Evolutionary conservation across 1,139 yeast species (phyloP).

Genomic region (Diutina scorzettiae): DNA sequence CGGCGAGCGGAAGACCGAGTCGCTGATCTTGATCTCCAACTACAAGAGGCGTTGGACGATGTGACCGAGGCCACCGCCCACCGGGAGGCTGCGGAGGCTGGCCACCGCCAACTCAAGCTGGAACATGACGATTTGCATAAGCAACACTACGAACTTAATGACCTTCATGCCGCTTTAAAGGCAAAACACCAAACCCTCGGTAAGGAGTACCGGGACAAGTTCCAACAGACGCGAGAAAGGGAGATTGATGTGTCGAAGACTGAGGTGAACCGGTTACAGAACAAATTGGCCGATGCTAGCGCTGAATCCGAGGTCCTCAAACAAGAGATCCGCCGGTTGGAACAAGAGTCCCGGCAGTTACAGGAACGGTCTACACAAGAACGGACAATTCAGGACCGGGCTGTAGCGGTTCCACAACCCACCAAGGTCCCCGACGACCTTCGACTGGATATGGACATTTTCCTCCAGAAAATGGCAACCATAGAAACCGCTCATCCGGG

Average conservation of each 20-base stretch:
- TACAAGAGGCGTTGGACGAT: not conserved
- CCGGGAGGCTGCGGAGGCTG: not conserved
- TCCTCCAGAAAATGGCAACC: not conserved
- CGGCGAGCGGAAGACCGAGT: not conserved
- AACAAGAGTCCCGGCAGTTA: no score
- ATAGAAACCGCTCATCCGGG: not conserved
- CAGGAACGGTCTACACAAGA: no score
- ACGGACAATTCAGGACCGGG: no score
- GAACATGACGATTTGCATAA: not conserved
- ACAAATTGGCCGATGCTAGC: no score
- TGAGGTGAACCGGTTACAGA: no score
- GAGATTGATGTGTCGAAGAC: slow-evolving; percentile 8
- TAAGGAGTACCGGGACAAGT: slow-evolving; percentile 10
- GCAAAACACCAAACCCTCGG: slow-evolving; percentile 8
- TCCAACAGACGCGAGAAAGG: slow-evolving; percentile 10
- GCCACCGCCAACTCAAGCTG: not conserved
- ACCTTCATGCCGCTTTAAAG: not conserved
- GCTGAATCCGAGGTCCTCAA: no score
- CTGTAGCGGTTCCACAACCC: no score
- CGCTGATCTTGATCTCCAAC: not conserved
- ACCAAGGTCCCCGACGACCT: no score
- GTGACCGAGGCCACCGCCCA: not conserved
- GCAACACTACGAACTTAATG: not conserved
- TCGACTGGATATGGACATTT: not conserved
- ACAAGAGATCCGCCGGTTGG: no score